Conservation (phyloP, 225 moss, liverwort and hornwort genomes). For the Pleurozium schreberi region DNA sequence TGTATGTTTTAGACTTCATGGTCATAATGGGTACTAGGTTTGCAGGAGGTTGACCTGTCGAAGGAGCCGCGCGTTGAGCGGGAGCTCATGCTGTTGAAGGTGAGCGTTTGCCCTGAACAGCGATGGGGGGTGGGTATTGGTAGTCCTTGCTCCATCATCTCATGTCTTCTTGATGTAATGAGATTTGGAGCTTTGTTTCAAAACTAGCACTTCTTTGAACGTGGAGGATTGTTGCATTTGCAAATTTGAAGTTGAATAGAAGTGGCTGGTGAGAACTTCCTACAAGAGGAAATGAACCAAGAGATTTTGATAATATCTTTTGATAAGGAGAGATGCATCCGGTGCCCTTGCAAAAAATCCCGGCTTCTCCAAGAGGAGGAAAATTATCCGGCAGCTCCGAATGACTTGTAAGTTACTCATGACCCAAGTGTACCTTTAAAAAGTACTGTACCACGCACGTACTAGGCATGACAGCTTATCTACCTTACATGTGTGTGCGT, state of each 20-base stretch:
- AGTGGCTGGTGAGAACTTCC: neutral
- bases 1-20: neutral
- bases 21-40: neutral
- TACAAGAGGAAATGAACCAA: neutral
- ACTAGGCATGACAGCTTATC: neutral
- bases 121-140: neutral
- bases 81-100: slow-evolving; percentile 70
- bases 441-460: neutral
- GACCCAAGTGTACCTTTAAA: neutral
- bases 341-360: neutral
- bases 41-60: slow-evolving; percentile 59
- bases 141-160: fast-evolving
- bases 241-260: neutral
- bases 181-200: neutral
- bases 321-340: neutral
- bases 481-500: neutral
- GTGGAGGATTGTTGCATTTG: neutral
- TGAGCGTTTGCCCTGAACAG: slow-evolving; percentile 42
- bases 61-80: slow-evolving; percentile 60
- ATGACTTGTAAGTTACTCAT: neutral
- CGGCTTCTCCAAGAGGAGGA: neutral
- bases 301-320: neutral
- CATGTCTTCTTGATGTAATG: neutral
- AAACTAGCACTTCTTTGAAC: neutral
- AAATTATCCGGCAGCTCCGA: neutral